phyloP scores from a whole-genome alignment of 2,329 filamentous ascomycete species.

The Scytalidium lignicola region DNA sequence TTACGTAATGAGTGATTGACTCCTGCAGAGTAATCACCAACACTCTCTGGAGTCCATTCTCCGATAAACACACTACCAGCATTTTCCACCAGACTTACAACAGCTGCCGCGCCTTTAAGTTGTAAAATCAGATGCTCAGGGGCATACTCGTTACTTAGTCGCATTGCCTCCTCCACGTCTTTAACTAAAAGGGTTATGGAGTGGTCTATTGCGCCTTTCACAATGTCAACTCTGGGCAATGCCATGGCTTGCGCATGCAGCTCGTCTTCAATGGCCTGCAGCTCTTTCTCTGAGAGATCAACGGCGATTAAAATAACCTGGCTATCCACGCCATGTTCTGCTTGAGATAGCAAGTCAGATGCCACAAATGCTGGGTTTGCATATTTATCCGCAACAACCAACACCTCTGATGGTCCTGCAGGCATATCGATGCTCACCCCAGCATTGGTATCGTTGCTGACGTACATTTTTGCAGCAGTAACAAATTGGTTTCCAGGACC shows the following conservation, averaged over 20 bases:
- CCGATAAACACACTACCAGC: conserved; percentile 96
- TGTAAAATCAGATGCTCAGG: conserved; percentile 96
- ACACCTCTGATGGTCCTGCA: conserved; percentile 89
- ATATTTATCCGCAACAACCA: conserved; percentile 87
- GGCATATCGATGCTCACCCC: conserved; percentile 98
- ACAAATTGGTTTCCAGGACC: conserved; percentile 98
- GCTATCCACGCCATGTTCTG: conserved; percentile 93
- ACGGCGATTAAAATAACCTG: conserved; percentile 91
- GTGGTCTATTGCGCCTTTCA: conserved; percentile 83
- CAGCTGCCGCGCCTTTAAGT: conserved; percentile 67
- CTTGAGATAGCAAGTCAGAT: conserved; percentile 89
- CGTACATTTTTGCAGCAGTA: conserved; percentile 96
- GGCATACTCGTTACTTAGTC: conserved; percentile 86
- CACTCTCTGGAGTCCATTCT: conserved; percentile 93
- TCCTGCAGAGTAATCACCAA: conserved; percentile 95
- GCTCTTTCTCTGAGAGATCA: conserved; percentile 65
- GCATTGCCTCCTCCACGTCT: conserved; percentile 67
- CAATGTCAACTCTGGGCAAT: conserved; percentile 87
- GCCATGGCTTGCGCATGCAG: conserved; percentile 82
- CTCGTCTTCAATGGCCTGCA: conserved; percentile 85
- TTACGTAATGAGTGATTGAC: conserved; percentile 96
- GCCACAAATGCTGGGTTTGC: conserved; percentile 94
- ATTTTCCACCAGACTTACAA: conserved; percentile 79
- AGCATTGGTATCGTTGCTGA: conserved; percentile 94
- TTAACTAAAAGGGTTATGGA: conserved; percentile 79